These are phyloP conservation scores for Falciphora oryzae DNA, from an alignment of 2,329 filamentous ascomycete species.

Conservation along the genomic window DNA sequence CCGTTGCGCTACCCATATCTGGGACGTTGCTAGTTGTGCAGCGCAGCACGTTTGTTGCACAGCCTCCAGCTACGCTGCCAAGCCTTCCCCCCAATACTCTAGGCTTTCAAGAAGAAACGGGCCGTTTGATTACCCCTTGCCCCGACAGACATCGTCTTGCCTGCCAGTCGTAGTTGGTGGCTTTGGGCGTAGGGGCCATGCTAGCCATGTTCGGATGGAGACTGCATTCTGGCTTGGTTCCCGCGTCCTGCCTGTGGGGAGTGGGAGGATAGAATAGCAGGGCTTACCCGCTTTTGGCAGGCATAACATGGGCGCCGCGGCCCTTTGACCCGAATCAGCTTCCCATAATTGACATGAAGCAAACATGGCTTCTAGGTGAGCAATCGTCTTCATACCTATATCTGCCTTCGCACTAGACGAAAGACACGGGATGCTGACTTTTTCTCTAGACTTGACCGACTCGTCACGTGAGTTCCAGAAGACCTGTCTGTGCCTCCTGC, in stretches of 20 bases:
- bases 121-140: neutral
- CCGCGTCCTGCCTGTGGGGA: no score
- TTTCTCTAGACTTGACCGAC: constrained; percentile 65
- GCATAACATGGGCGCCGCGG: neutral
- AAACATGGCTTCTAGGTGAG: constrained; percentile 54
- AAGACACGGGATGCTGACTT: constrained; percentile 18
- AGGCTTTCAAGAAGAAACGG: neutral
- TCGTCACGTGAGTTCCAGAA: constrained; percentile 68
- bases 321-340: neutral
- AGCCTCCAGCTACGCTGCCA: neutral
- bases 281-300: neutral
- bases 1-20: neutral
- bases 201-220: neutral
- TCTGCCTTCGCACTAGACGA: neutral
- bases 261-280: neutral
- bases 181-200: neutral
- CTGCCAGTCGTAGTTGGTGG: neutral
- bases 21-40: neutral
- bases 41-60: neutral
- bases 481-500: neutral
- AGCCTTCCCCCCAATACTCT: neutral
- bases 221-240: neutral
- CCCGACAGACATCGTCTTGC: neutral
- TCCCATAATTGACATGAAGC: constrained; percentile 28
- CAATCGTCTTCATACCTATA: constrained; percentile 1